Percentiles rank a stretch among this genome's conserved stretches.
phyloP scores from a whole-genome alignment of 164 flowering plant genomes.

The Annona squamosa region DNA sequence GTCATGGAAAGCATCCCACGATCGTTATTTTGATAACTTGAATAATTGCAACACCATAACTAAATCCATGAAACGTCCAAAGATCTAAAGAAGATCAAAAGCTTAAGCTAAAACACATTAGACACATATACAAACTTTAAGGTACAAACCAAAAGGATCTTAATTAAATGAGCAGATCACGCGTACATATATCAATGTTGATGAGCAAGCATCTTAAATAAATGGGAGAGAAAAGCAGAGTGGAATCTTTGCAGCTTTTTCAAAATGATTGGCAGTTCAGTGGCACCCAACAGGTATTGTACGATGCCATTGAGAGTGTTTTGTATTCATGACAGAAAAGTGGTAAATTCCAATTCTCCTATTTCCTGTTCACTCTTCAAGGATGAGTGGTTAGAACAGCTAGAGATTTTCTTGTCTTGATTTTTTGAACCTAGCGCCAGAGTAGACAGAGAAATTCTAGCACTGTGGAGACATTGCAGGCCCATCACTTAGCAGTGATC shows the following conservation, averaged over 20 bases:
- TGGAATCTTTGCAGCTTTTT: slow-evolving; percentile 26
- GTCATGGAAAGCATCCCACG: not conserved
- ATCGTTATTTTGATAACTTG: not conserved
- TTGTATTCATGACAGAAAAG: slow-evolving; percentile 8
- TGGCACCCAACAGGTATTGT: slow-evolving; percentile 20
- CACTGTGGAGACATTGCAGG: too few relatives aligned
- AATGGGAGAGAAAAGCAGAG: slow-evolving; percentile 19
- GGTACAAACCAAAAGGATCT: slow-evolving; percentile 8
- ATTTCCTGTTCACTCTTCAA: slow-evolving; percentile 14
- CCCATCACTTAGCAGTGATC: too few relatives aligned
- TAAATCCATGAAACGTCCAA: not conserved
- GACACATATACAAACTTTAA: slow-evolving; percentile 8
- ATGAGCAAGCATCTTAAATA: slow-evolving; percentile 22
- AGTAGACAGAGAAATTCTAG: too few relatives aligned
- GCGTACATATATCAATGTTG: slow-evolving; percentile 10
- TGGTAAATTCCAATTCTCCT: slow-evolving; percentile 30
- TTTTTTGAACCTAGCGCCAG: too few relatives aligned
- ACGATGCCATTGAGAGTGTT: slow-evolving; percentile 16
- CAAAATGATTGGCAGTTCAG: slow-evolving; percentile 29
- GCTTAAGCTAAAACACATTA: slow-evolving; percentile 19
- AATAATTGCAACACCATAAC: not conserved
- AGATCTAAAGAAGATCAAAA: slow-evolving; percentile 1
- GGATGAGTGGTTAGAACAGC: not conserved
- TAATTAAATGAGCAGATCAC: slow-evolving; percentile 2
- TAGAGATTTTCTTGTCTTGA: not conserved